Percentiles rank a stretch among this genome's conserved stretches.
phyloP scores from a whole-genome alignment of 352 stramenopile genomes.

The Lagenidium sp. region DNA sequence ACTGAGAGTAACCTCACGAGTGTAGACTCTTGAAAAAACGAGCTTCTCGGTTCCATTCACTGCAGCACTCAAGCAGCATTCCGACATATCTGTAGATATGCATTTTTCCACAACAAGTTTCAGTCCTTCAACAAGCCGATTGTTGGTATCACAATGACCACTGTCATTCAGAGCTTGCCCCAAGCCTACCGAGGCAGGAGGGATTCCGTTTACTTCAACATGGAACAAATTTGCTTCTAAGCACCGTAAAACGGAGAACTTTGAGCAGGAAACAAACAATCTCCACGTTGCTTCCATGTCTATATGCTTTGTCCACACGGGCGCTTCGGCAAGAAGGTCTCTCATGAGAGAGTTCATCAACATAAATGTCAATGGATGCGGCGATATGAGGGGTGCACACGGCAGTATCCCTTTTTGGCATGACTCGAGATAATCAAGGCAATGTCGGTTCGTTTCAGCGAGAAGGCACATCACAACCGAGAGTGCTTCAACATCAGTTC shows the following conservation, averaged over 20 bases:
- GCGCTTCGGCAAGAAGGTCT: constrained; percentile 24
- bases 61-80: constrained; percentile 23
- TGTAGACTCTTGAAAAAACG: too few relatives aligned
- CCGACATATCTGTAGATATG: constrained; percentile 13
- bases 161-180: constrained; percentile 41
- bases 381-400: constrained; percentile 54
- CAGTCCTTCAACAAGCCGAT: constrained; percentile 64
- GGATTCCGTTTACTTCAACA: constrained; percentile 66
- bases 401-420: constrained; percentile 56
- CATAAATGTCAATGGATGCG: constrained; percentile 84
- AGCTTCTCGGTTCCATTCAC: too few relatives aligned
- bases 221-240: constrained; percentile 83
- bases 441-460: constrained; percentile 54
- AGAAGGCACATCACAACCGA: constrained; percentile 48
- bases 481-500: constrained; percentile 31
- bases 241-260: constrained; percentile 55
- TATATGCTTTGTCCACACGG: constrained; percentile 12
- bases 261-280: constrained; percentile 49
- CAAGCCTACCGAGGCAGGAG: constrained; percentile 74
- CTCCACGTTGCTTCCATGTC: constrained; percentile 20
- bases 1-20: too few relatives aligned
- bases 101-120: constrained; percentile 55
- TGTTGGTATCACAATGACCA: constrained; percentile 17
- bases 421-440: constrained; percentile 64
- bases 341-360: constrained; percentile 75